Percentiles rank a stretch among this genome's conserved stretches.
These are phyloP conservation scores for Astragalus glycyphyllos DNA, from an alignment of 306 rosid species.

Conservation along the genomic window DNA sequence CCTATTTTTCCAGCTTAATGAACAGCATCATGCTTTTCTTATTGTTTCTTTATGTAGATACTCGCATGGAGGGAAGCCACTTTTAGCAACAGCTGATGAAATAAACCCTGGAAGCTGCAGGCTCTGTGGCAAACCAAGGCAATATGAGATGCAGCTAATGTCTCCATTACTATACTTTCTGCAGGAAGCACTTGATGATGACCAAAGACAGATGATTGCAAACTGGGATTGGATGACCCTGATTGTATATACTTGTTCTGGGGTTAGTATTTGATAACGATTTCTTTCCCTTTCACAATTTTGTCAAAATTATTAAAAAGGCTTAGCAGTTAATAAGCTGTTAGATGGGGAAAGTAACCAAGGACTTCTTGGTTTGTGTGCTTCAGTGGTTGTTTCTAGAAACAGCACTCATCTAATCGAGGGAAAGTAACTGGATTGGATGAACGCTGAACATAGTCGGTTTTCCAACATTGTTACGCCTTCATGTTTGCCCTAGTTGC, in stretches of 20 bases:
- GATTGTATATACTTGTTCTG: slow-evolving; percentile 71
- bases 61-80: slow-evolving; percentile 73
- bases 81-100: slow-evolving; percentile 62
- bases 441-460: neutral
- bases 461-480: slow-evolving; percentile 6
- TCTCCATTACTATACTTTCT: slow-evolving; percentile 80
- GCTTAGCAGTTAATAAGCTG: slow-evolving; percentile 10
- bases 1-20: neutral
- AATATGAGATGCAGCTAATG: slow-evolving; percentile 90
- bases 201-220: slow-evolving; percentile 54
- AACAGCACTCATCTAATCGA: neutral
- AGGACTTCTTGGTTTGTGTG: slow-evolving; percentile 3
- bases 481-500: slow-evolving; percentile 24
- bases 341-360: slow-evolving; percentile 1
- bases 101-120: slow-evolving; percentile 68
- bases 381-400: neutral
- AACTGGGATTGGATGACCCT: slow-evolving; percentile 97
- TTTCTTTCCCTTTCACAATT: slow-evolving; percentile 15
- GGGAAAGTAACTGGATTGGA: too few species aligned
- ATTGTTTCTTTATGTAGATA: slow-evolving; percentile 56
- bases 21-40: neutral
- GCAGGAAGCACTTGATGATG: slow-evolving; percentile 66
- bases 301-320: slow-evolving; percentile 8
- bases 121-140: slow-evolving; percentile 74
- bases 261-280: slow-evolving; percentile 52